phyloP scores from a whole-genome alignment of 2,329 filamentous ascomycete species.

The Cladosporium sp. region DNA sequence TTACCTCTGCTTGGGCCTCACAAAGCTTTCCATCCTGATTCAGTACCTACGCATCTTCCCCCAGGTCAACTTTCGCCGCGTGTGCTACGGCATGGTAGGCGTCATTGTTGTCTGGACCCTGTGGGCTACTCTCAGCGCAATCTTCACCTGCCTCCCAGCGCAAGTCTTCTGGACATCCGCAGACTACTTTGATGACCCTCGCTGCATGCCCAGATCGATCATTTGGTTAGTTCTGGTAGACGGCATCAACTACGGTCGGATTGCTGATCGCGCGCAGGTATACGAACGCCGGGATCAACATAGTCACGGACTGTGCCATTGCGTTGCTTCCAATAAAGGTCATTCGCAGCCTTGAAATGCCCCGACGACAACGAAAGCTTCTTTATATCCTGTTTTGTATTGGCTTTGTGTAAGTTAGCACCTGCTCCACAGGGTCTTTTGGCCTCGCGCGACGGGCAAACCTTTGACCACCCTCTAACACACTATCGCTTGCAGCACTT shows the following conservation, averaged over 20 bases:
- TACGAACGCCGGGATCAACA: neutral
- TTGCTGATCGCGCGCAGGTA: neutral
- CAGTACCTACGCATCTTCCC: conserved; percentile 20
- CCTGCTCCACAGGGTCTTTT: conserved; percentile 5
- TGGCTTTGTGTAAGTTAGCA: conserved; percentile 21
- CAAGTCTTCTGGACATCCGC: conserved; percentile 25
- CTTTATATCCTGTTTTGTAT: conserved; percentile 28
- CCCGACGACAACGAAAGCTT: conserved; percentile 23
- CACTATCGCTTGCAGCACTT: conserved; percentile 25
- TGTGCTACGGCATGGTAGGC: conserved; percentile 1
- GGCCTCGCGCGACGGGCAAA: too few species aligned
- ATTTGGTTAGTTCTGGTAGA: neutral
- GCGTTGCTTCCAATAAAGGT: neutral
- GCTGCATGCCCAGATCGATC: conserved; percentile 7
- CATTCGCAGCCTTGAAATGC: neutral
- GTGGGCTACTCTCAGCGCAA: conserved; percentile 25
- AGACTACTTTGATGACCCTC: conserved; percentile 2
- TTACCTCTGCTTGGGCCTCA: conserved; percentile 12
- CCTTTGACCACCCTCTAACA: neutral
- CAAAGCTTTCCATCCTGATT: conserved; percentile 20
- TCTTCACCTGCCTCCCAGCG: conserved; percentile 30
- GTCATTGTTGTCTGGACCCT: conserved; percentile 17
- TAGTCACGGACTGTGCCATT: neutral
- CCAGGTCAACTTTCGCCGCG: conserved; percentile 12
- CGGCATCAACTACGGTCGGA: neutral